These are phyloP conservation scores for Trichoderma erinaceum DNA, from an alignment of 495 filamentous ascomycete genomes.

Conservation along the genomic window DNA sequence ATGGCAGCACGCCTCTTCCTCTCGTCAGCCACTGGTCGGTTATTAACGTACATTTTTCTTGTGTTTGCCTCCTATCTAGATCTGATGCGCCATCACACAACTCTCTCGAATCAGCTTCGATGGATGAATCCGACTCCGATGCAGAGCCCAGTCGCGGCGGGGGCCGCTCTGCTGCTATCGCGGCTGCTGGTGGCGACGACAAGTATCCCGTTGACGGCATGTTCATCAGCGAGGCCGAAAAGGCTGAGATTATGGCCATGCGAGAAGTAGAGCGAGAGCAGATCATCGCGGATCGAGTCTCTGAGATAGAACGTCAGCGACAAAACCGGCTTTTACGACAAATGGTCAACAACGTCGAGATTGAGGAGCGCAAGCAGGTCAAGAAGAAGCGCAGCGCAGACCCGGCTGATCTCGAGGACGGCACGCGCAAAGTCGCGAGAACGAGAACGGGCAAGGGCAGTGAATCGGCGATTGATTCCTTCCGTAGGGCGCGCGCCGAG, in stretches of 20 bases:
- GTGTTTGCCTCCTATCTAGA: not conserved
- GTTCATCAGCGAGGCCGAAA: slow-evolving; percentile 73
- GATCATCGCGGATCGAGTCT: slow-evolving; percentile 80
- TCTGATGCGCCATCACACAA: slow-evolving; percentile 49
- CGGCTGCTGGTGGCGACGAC: slow-evolving; percentile 51
- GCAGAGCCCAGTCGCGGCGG: slow-evolving; percentile 46
- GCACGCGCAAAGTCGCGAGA: slow-evolving; percentile 73
- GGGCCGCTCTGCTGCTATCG: slow-evolving; percentile 50
- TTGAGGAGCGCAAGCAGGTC: slow-evolving; percentile 38
- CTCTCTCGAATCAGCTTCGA: slow-evolving; percentile 76
- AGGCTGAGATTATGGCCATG: slow-evolving; percentile 74
- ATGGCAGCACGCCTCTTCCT: not conserved
- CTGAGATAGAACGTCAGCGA: slow-evolving; percentile 67
- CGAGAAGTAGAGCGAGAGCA: slow-evolving; percentile 86
- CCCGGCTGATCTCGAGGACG: slow-evolving; percentile 63
- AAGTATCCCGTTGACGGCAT: slow-evolving; percentile 86
- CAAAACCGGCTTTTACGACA: slow-evolving; percentile 82
- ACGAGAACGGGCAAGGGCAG: slow-evolving; percentile 74
- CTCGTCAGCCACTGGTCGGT: not conserved
- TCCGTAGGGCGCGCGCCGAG: slow-evolving; percentile 79
- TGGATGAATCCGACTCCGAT: slow-evolving; percentile 84
- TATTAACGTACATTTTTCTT: not conserved
- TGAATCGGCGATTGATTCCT: slow-evolving; percentile 62
- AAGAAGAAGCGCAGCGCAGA: slow-evolving; percentile 76
- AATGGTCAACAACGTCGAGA: slow-evolving; percentile 62